Base-by-base conservation (phyloP, 2,329 filamentous ascomycete genomes). In the Talaromyces sp. region DNA sequence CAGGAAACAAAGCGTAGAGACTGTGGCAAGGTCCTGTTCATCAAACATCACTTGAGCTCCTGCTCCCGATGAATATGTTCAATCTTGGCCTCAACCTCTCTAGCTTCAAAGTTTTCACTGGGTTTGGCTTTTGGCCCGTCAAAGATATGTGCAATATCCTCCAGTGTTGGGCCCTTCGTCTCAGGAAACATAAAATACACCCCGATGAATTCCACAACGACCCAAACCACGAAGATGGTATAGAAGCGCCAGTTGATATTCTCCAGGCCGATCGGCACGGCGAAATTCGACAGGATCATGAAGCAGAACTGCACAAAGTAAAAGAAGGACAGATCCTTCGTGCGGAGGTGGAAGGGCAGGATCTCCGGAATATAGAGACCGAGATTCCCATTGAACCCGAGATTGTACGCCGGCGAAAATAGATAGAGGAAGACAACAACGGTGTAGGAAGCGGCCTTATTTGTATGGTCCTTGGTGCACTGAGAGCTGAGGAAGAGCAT, bases 111-210 rank as follows among this genome's bases (percentile, higher is more conserved):
- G 3, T 31, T 56, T 19, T 34, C 29, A 11, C 51, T 56, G 27
- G 29, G 2, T 17, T 61, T 47, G 22, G 85, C 86, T 38, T 84
- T 80, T 31, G 87, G 84, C 45, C 88, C 89, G 70, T 91, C 89
- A 71, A 91, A 91, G 74, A 91, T 89, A 71, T 85, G 85, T 56
- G 88, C 86, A 68, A 90, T 84, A 73, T 90, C 88, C 74, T 91
- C 89, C 0, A 91, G 85, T 1, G 88, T 91, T 0, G 88, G 87
- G 3, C 89, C 88, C 71, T 86, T 87, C 19, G 89, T 91, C 79
- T 92, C 89, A 64, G 89, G 83, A 15, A 69, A 66, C 70, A 72
- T 69, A 67, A 74, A 73, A 63, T 73, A 74, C 67, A 77, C 69
- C 63, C 38, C 38, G 66, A 75, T 34, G 65, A 77, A 63, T 66